phyloP scores from a whole-genome alignment of 2,329 filamentous ascomycete genomes.

The Colletotrichum echinochloae region DNA sequence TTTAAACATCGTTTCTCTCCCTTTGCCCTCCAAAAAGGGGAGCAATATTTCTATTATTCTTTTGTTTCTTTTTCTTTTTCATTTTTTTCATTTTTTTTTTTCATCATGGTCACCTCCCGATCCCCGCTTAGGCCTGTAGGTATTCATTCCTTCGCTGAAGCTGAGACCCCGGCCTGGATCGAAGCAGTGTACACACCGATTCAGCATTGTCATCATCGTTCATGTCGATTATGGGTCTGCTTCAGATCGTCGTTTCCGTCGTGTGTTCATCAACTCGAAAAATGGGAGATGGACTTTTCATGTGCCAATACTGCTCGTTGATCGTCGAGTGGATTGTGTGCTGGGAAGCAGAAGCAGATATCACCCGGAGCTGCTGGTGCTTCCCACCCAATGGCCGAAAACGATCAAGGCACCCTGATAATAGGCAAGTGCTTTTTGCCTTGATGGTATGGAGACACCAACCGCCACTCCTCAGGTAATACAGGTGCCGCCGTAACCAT shows the following conservation, averaged over 20 bases:
- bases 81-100: not conserved
- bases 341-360: not conserved
- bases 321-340: not conserved
- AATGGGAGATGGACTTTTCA: not conserved
- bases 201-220: not conserved
- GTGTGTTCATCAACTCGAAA: not conserved
- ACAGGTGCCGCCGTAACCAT: not conserved
- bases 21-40: not conserved
- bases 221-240: not conserved
- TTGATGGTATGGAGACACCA: not conserved
- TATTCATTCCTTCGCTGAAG: not conserved
- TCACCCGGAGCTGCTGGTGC: not conserved
- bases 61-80: not conserved
- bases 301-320: not conserved
- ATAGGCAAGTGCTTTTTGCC: not conserved
- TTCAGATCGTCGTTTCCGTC: not conserved
- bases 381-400: not conserved
- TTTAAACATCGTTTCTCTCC: too few species aligned
- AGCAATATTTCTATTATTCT: fast-evolving
- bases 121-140: too few species aligned
- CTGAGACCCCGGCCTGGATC: not conserved
- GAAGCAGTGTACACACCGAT: not conserved
- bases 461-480: too few species aligned
- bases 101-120: not conserved
- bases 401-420: not conserved